These are phyloP conservation scores for Plasmodium berghei DNA, from an alignment of 169 alveolate species.

Conservation along the genomic window DNA sequence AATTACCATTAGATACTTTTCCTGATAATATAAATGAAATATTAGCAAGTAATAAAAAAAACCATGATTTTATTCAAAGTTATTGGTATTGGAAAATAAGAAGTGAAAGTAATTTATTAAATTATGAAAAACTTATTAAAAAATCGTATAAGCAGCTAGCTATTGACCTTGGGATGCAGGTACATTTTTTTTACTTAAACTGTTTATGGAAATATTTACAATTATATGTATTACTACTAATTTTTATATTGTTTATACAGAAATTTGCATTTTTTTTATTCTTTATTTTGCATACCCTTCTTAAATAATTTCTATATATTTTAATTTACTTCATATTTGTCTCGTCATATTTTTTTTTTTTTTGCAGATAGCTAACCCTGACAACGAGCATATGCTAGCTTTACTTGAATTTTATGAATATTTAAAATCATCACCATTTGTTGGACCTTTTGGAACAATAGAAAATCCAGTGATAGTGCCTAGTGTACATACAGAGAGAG, in stretches of 20 bases:
- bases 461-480: conserved; percentile 92
- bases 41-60: conserved; percentile 86
- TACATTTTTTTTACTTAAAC: not conserved
- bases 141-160: conserved; percentile 91
- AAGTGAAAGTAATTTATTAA: conserved; percentile 87
- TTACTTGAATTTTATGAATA: conserved; percentile 91
- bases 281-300: too few species aligned
- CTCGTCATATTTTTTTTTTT: not conserved
- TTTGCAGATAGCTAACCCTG: conserved; percentile 82
- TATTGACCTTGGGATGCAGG: conserved; percentile 90
- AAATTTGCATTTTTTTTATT: too few species aligned
- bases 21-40: conserved; percentile 88
- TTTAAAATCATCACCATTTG: conserved; percentile 90
- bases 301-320: not conserved
- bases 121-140: conserved; percentile 85
- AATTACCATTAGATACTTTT: conserved; percentile 90
- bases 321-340: not conserved
- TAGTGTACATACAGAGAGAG: conserved; percentile 88
- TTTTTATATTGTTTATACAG: too few species aligned
- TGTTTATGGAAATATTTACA: not conserved
- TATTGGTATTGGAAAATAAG: conserved; percentile 91
- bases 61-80: conserved; percentile 88
- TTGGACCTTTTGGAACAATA: conserved; percentile 93
- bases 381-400: conserved; percentile 90
- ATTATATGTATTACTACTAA: not conserved